phyloP scores from a whole-genome alignment of 495 filamentous ascomycete species.

The Penicillium robsamsonii region DNA sequence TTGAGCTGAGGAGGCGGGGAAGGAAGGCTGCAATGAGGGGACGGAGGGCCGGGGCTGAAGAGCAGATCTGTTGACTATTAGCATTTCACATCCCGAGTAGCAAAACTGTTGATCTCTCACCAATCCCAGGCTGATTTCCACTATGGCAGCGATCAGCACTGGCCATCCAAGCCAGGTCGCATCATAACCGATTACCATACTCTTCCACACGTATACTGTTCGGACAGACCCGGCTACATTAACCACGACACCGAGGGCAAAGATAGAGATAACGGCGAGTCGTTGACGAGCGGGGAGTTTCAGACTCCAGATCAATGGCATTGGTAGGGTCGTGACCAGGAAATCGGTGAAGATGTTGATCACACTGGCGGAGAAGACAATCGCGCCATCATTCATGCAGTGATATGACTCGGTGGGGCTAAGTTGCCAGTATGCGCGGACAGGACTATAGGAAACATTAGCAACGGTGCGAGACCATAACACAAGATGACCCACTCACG shows the following conservation, averaged over 20 bases:
- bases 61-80: slow-evolving; percentile 45
- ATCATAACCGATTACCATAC: slow-evolving; percentile 50
- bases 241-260: slow-evolving; percentile 57
- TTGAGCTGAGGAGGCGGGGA: slow-evolving; percentile 39
- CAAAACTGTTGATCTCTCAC: slow-evolving; percentile 40
- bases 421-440: slow-evolving; percentile 53
- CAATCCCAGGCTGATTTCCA: slow-evolving; percentile 61
- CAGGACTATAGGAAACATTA: slow-evolving; percentile 39
- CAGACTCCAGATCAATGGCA: slow-evolving; percentile 56
- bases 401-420: slow-evolving; percentile 32
- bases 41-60: slow-evolving; percentile 54
- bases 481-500: slow-evolving; percentile 34
- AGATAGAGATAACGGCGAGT: slow-evolving; percentile 56
- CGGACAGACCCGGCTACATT: slow-evolving; percentile 56
- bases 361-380: slow-evolving; percentile 53
- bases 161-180: slow-evolving; percentile 54
- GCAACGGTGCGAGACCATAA: neutral
- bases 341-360: slow-evolving; percentile 63
- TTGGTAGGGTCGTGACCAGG: slow-evolving; percentile 54
- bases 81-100: neutral
- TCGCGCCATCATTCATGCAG: slow-evolving; percentile 51
- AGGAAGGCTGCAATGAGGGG: slow-evolving; percentile 49
- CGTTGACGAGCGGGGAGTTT: slow-evolving; percentile 54
- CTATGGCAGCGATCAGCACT: slow-evolving; percentile 48
- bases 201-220: slow-evolving; percentile 52